Base-by-base conservation (phyloP, 495 filamentous ascomycete species). In the Aspergillus ostianus region DNA sequence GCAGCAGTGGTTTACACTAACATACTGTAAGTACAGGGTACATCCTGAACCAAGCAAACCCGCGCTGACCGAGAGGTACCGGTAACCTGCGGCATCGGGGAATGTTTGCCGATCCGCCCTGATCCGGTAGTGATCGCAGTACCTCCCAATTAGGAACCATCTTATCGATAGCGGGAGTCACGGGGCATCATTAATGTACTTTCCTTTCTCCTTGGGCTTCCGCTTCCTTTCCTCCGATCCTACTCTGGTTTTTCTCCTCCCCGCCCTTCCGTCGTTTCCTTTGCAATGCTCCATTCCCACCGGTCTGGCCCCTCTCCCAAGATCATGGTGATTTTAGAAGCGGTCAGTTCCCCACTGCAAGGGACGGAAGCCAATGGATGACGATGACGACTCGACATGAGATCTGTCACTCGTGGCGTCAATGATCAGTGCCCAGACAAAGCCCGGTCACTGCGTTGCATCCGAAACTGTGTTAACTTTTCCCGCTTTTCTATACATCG, bases 251-350 rank as follows among this genome's bases (percentile, higher is more conserved):
- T 6, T 2, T 32, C 10, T 32, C 30, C 30, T 32, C 30, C 30
- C 26, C 51, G 41, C 29, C 47, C 32, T 55, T 53, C 13, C 32
- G 27, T 57, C 45, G 48, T 21, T 47, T 26, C 19, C 9, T 46
- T 47, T 7, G 30, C 30, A 41, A 13, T 45, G 2, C 45, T 51
- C 12, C 36, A 15, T 15, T 13, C 8, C 36, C 36, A 41, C 13
- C 36, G 10, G 12, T 41, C 12, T 10, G 30, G 30, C 36, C 3
- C 6, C 13, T 41, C 36, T 41, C 15, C 36, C 36, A 15, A 41
- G 36, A 41, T 41, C 36, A 6, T 10, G 36, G 36, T 1, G 36
- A 41, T 41, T 12, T 15, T 41, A 4, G 36, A 41, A 41, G 36
- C 36, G 36, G 36, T 41, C 36, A 2, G 13, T 8, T 41, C 36